A percentile compares a stretch with the other conserved stretches of the same genome.
These are phyloP conservation scores for Xylaria palmicola DNA, from an alignment of 495 filamentous ascomycete species.

Conservation along the genomic window DNA sequence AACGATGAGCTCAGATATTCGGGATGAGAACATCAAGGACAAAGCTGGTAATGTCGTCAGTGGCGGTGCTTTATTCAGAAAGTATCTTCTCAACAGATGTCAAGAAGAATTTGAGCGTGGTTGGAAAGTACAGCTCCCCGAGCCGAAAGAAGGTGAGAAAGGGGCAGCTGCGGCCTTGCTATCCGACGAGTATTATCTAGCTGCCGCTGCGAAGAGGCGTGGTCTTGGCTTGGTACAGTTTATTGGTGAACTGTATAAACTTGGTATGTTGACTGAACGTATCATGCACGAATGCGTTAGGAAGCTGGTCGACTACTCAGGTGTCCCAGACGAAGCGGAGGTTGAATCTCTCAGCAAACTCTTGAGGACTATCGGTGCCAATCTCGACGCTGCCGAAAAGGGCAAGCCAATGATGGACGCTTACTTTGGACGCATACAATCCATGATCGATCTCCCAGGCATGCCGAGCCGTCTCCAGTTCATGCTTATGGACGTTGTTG, in stretches of 20 bases:
- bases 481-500: constrained; percentile 94
- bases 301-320: constrained; percentile 94
- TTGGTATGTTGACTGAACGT: constrained; percentile 95
- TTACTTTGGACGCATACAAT: constrained; percentile 88
- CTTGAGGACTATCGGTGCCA: constrained; percentile 83
- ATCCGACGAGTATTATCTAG: constrained; percentile 95
- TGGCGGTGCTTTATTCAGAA: constrained; percentile 92
- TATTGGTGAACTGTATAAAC: constrained; percentile 98
- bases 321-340: constrained; percentile 89
- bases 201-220: constrained; percentile 92
- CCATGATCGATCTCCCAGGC: constrained; percentile 70
- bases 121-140: constrained; percentile 88
- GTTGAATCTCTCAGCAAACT: constrained; percentile 93
- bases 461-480: constrained; percentile 86
- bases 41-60: constrained; percentile 81
- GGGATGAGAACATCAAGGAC: constrained; percentile 89
- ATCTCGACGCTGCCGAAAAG: constrained; percentile 78
- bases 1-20: constrained; percentile 91
- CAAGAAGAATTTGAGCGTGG: constrained; percentile 99
- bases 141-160: constrained; percentile 72
- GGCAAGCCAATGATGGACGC: constrained; percentile 80
- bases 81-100: constrained; percentile 97
- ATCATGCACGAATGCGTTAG: constrained; percentile 99
- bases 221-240: constrained; percentile 98
- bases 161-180: constrained; percentile 75